A percentile compares a stretch with the other conserved stretches of the same genome.
Evolutionary conservation across 2,329 filamentous ascomycete genomes (phyloP).

Genomic region (Botrytis medusae): DNA sequence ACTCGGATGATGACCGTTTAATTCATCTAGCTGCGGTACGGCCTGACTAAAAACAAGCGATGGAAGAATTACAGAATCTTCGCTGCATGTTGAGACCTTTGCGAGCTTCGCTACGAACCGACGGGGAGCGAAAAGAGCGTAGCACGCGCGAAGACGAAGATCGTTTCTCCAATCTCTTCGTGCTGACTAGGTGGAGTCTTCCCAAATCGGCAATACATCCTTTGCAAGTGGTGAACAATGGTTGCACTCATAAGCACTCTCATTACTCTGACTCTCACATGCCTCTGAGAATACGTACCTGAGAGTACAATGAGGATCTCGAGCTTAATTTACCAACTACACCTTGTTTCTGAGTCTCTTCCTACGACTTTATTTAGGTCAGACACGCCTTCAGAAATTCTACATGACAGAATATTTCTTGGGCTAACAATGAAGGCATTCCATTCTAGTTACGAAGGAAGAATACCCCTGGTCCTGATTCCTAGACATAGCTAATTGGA

Average conservation of each 20-base stretch:
- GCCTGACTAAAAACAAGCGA: slow-evolving; percentile 25
- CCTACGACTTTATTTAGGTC: not conserved
- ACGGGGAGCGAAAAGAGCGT: not conserved
- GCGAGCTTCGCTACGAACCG: slow-evolving; percentile 6
- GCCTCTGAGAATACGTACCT: not conserved
- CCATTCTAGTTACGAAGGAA: slow-evolving; percentile 3
- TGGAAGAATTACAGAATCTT: slow-evolving; percentile 27
- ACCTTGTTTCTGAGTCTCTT: not conserved
- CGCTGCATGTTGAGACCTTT: not conserved
- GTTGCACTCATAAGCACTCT: not conserved
- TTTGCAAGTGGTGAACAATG: not conserved
- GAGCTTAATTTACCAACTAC: not conserved
- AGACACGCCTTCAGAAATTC: slow-evolving; percentile 3
- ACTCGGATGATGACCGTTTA: slow-evolving; percentile 13
- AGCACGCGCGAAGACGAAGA: slow-evolving; percentile 3
- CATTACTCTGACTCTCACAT: not conserved
- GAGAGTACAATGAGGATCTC: not conserved
- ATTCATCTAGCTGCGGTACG: slow-evolving; percentile 14
- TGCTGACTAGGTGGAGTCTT: not conserved
- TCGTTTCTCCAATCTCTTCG: slow-evolving; percentile 5
- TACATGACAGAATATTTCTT: not conserved
- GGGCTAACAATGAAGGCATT: not conserved
- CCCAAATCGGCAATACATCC: not conserved
- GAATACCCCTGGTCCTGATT: not conserved
- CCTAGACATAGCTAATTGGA: slow-evolving; percentile 1